Evolutionary conservation across 495 filamentous ascomycete genomes (phyloP), one percentile per base, ranked within the genome.

Genomic region (Friedmanniomyces simplex): DNA sequence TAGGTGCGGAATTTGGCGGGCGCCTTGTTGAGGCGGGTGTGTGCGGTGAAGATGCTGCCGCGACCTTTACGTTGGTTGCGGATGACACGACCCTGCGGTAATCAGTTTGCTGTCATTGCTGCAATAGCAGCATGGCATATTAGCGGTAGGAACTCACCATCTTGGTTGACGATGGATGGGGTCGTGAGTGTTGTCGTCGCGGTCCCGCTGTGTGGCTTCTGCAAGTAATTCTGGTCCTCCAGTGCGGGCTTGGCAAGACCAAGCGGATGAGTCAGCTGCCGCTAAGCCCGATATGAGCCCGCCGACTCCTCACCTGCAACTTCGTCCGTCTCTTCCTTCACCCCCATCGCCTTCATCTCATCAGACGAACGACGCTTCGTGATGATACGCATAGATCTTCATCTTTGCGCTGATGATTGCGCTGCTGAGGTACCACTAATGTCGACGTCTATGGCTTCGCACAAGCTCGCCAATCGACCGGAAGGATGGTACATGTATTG

Each of bases 41-140:
- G 72, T 68, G 87, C 85, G 72, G 82, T 96, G 83, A 98, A 98
- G 80, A 97, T 96, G 74, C 85, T 87, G 76, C 93, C 93, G 78
- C 89, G 85, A 77, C 93, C 90, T 82, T 96, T 96, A 80, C 86
- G 47, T 76, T 67, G 58, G 39, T 67, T 64, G 50, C 64, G 56
- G 50, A 97, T 97, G 67, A 89, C 86, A 72, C 86, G 76, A 81
- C 84, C 84, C 56, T 59, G 56, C 25, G n/a, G 24, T 1, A 41
- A 30, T 52, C 24, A 45, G 34, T 26, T 20, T n/a, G 26, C 6
- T 11, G 28, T 3, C 12, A 5, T 52, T 28, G 46, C 20, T 50
- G 16, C 22, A 7, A 28, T 32, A 3, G 28, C 28, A 32, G 28
- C 49, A 52, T 49, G 2, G 20, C 6, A 20, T 20, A 5, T 13